Conservation (phyloP, 805 yeast species). For the Novakomyces olei region DNA sequence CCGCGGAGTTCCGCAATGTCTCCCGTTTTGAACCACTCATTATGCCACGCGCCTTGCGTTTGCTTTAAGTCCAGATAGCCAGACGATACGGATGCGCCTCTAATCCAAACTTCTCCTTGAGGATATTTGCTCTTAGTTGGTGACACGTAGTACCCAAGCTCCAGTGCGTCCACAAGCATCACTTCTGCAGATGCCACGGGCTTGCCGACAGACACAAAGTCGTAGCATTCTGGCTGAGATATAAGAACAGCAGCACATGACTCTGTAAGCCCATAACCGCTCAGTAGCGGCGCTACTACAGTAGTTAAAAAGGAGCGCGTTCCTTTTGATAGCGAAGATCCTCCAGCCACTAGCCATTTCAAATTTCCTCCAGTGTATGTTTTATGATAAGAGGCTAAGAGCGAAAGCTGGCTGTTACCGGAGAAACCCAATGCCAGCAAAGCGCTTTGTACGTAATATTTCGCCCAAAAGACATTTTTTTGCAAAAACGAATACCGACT, state of each 20-base stretch:
- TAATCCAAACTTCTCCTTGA: constrained; percentile 79
- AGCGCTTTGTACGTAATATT: too few species aligned
- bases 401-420: too few species aligned
- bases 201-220: constrained; percentile 72
- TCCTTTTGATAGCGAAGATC: too few species aligned
- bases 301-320: too few species aligned
- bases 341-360: too few species aligned
- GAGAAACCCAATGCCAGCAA: too few species aligned
- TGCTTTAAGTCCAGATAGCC: constrained; percentile 66
- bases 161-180: constrained; percentile 76
- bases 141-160: constrained; percentile 77
- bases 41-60: constrained; percentile 60
- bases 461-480: too few species aligned
- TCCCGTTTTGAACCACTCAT: constrained; percentile 88
- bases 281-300: too few species aligned
- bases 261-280: background rate
- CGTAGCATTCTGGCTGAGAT: too few species aligned
- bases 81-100: constrained; percentile 48
- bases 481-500: too few species aligned
- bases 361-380: too few species aligned
- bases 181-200: constrained; percentile 64
- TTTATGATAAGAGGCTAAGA: too few species aligned
- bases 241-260: background rate
- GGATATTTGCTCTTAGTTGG: constrained; percentile 68
- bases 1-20: constrained; percentile 87